Conservation (phyloP, 2,329 filamentous ascomycete genomes). For the Colletotrichum coccodes region DNA sequence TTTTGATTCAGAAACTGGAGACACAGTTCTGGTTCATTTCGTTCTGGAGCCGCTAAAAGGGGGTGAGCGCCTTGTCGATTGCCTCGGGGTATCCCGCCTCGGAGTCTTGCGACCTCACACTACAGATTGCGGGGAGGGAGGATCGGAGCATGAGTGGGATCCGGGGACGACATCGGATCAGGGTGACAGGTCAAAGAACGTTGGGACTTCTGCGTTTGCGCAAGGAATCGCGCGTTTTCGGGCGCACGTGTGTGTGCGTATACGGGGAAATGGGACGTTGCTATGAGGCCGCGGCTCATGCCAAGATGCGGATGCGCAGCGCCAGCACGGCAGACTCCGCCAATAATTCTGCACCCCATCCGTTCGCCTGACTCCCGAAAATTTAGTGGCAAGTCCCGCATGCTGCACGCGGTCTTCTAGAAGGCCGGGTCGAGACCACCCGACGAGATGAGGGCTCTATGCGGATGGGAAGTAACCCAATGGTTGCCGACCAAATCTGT, state of each 20-base stretch:
- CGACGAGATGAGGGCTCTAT: background rate
- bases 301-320: background rate
- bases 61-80: background rate
- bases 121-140: constrained; percentile 15
- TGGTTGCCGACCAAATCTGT: background rate
- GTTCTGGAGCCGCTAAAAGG: background rate
- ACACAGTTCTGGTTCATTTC: background rate
- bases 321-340: background rate
- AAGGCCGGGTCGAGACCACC: background rate
- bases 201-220: background rate
- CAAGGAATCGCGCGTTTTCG: background rate
- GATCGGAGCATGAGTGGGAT: background rate
- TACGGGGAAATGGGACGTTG: constrained; percentile 22
- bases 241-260: background rate
- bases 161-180: background rate
- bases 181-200: background rate
- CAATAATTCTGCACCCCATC: background rate
- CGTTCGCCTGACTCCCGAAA: background rate
- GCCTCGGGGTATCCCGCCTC: background rate
- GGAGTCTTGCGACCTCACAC: background rate
- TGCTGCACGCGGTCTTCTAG: background rate
- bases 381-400: background rate
- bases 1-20: background rate
- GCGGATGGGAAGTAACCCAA: too few relatives aligned
- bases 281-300: background rate